Evolutionary conservation across 257 asterid genomes (phyloP).

Genomic region (Ballota nigra): DNA sequence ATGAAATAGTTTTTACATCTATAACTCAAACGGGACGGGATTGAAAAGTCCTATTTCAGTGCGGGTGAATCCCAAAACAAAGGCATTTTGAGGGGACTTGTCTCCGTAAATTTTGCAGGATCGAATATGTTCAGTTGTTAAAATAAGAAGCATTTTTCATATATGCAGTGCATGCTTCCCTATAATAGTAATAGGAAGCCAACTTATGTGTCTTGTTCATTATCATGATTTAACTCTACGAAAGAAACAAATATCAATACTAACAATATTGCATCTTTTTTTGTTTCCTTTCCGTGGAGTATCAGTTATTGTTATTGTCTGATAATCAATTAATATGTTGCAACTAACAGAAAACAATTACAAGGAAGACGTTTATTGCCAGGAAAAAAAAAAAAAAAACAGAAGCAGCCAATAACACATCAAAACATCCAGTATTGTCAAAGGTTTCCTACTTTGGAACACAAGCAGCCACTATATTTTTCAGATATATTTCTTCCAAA

Average conservation of each 20-base stretch:
- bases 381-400: not conserved
- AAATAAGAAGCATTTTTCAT: not conserved
- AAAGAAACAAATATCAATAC: conserved; percentile 6
- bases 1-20: too few species aligned
- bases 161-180: not conserved
- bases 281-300: not conserved
- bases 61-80: too few species aligned
- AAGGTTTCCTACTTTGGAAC: not conserved
- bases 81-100: not conserved
- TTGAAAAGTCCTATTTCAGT: too few species aligned
- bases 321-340: not conserved
- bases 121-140: not conserved
- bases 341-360: not conserved
- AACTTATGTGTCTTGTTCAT: conserved; percentile 8
- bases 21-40: too few species aligned
- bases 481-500: not conserved
- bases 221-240: conserved; percentile 7
- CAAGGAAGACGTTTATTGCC: not conserved
- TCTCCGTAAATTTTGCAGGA: not conserved
- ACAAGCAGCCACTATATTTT: not conserved
- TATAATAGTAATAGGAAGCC: not conserved
- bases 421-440: not conserved
- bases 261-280: not conserved
- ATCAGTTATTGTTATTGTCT: too few species aligned
- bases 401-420: not conserved